Percentiles rank a stretch among this genome's conserved stretches.
Conservation (phyloP, 2,329 filamentous ascomycete species). For the Penicillium sumatraense region DNA sequence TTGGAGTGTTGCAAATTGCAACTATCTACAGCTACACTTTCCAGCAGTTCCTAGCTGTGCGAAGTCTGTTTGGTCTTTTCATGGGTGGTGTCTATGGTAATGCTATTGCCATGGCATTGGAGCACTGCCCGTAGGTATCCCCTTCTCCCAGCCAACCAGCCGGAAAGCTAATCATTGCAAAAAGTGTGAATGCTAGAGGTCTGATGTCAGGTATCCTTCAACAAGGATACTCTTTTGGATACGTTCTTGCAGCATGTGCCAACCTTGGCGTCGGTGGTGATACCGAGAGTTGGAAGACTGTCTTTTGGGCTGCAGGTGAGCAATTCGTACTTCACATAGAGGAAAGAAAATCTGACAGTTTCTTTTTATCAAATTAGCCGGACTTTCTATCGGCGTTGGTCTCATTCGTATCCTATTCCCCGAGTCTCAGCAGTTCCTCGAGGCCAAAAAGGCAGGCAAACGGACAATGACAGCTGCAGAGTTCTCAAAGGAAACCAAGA, state of each 20-base stretch:
- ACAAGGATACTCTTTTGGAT: constrained; percentile 80
- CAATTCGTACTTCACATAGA: constrained; percentile 23
- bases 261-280: constrained; percentile 71
- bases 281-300: constrained; percentile 67
- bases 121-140: constrained; percentile 64
- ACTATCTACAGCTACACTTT: constrained; percentile 79
- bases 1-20: constrained; percentile 72
- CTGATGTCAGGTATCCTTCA: constrained; percentile 83
- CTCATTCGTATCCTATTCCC: constrained; percentile 70
- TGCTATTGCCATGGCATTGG: constrained; percentile 76
- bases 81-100: constrained; percentile 84
- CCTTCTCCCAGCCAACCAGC: not conserved
- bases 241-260: constrained; percentile 72
- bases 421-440: constrained; percentile 75
- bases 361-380: constrained; percentile 26
- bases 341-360: constrained; percentile 3
- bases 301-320: constrained; percentile 69
- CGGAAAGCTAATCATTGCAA: not conserved
- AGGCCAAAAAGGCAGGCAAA: constrained; percentile 66
- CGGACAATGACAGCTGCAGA: constrained; percentile 48
- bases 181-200: constrained; percentile 66
- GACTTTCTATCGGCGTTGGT: constrained; percentile 59
- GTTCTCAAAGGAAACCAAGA: constrained; percentile 72
- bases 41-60: constrained; percentile 73
- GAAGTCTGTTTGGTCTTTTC: constrained; percentile 74